Conservation (phyloP, 2,329 filamentous ascomycete species). For the Aspergillus sergii region DNA sequence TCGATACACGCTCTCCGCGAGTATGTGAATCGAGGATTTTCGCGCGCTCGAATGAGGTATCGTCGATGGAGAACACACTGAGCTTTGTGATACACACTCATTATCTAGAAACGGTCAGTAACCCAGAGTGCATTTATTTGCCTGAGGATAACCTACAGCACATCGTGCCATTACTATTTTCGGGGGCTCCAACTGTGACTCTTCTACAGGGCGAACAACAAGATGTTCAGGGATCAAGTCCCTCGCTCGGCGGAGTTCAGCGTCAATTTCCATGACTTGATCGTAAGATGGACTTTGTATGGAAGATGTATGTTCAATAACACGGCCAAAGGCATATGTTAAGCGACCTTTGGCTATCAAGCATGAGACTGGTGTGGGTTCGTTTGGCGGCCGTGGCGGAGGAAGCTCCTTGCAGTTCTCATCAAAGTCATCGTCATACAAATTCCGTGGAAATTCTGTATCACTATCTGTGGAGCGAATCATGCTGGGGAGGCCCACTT, state of each 20-base stretch:
- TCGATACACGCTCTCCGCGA: constrained; percentile 84
- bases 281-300: constrained; percentile 57
- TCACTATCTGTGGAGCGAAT: constrained; percentile 66
- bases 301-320: constrained; percentile 46
- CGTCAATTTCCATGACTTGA: constrained; percentile 62
- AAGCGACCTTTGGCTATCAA: constrained; percentile 51
- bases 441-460: constrained; percentile 62
- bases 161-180: constrained; percentile 77
- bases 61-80: constrained; percentile 87
- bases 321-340: constrained; percentile 46
- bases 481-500: constrained; percentile 69
- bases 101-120: constrained; percentile 50
- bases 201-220: constrained; percentile 72
- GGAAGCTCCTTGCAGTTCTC: constrained; percentile 60
- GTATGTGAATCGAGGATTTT: constrained; percentile 79
- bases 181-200: constrained; percentile 69
- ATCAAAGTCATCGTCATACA: constrained; percentile 67
- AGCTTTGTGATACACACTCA: constrained; percentile 85
- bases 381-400: constrained; percentile 56
- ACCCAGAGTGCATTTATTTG: not conserved
- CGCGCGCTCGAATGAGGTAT: constrained; percentile 75
- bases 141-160: constrained; percentile 48
- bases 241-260: constrained; percentile 58
- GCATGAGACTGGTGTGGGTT: constrained; percentile 60
- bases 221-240: constrained; percentile 78